Base-by-base conservation (phyloP, 768 basidiomycete genomes). In the Pleurotus platypus region DNA sequence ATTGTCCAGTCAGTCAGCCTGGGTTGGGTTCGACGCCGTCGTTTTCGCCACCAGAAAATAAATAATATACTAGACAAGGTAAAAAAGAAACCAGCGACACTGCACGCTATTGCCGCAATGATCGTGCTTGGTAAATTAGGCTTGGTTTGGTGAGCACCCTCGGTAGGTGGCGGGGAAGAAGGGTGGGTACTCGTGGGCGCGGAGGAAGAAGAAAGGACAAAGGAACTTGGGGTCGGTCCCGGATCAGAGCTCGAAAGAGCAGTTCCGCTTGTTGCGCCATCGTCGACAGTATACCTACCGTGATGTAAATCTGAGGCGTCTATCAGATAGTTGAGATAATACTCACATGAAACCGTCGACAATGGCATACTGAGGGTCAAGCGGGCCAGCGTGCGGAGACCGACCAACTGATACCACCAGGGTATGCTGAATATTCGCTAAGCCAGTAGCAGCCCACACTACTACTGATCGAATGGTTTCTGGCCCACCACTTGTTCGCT, bases 341-440 rank as follows among this genome's bases (percentile, higher is more conserved):
- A 20, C 61, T 39, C 38, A 62, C 61, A 57, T 57, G 50, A 62
- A 57, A 12, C 55, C 61, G 39, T 62, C 61, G 5, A 62, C 61
- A 26, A 60, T 50, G 35, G 46, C 46, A 27, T 55, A 60, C 18
- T 46, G 20, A 39, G 37, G 51, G 11, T 42, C 51, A 42, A 16
- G 9, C 9, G 16, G 6, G 6, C 49, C 49, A 18, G 49, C 38
- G 24, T 22, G 18, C 15, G 46, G 46, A n/a, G 51, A 40, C 51
- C 11, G 18, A 38, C 53, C 53, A 22, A 48, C 46, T 11, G 49
- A 53, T 20, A 60, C 43, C 13, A 62, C 58, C 20, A 62, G 43
- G 39, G 46, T 39, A 50, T 62, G 61, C 24, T 51, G 18, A 37
- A 39, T 46, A 46, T 62, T 59, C 4, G 54, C 40, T 46, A 62